phyloP scores from a whole-genome alignment of 768 basidiomycete species.

The Leccinum imitatum region DNA sequence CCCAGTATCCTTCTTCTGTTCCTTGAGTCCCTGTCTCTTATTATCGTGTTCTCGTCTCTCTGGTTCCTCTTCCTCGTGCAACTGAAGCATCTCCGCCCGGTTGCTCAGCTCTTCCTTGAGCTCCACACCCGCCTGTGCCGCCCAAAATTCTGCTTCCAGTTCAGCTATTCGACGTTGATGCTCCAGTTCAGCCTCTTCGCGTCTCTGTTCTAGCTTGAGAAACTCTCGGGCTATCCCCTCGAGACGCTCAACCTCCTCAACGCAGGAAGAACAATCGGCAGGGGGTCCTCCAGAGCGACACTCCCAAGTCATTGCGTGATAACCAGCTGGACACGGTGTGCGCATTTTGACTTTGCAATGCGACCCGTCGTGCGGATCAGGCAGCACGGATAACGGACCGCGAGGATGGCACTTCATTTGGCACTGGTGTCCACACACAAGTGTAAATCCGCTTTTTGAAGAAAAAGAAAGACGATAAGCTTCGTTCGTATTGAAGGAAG shows the following conservation, averaged over 20 bases:
- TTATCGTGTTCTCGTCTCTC: slow-evolving; percentile 7
- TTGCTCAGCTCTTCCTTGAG: slow-evolving; percentile 28
- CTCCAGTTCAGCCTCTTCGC: slow-evolving; percentile 42
- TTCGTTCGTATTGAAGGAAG: background rate
- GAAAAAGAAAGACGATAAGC: slow-evolving; percentile 42
- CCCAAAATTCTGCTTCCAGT: slow-evolving; percentile 39
- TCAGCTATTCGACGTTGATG: slow-evolving; percentile 42
- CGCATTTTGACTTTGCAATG: slow-evolving; percentile 39
- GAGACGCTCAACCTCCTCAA: slow-evolving; percentile 35
- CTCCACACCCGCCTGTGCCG: slow-evolving; percentile 9
- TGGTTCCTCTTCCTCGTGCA: slow-evolving; percentile 18
- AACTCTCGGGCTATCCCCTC: slow-evolving; percentile 40
- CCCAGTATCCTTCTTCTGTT: background rate
- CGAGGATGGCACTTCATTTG: slow-evolving; percentile 54
- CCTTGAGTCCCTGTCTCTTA: background rate
- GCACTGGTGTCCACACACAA: slow-evolving; percentile 42
- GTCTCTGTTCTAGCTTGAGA: slow-evolving; percentile 37
- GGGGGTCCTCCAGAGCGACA: slow-evolving; percentile 40
- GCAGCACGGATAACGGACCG: slow-evolving; percentile 39
- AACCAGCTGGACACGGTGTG: slow-evolving; percentile 39
- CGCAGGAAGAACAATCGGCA: slow-evolving; percentile 43
- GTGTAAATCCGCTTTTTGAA: slow-evolving; percentile 1
- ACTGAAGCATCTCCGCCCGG: slow-evolving; percentile 38
- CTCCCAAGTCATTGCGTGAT: slow-evolving; percentile 42
- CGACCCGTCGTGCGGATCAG: slow-evolving; percentile 26